Percentiles rank a stretch among this genome's conserved stretches.
phyloP scores from a whole-genome alignment of 345 rosid genomes.

The Psidium friedrichsthalianum region DNA sequence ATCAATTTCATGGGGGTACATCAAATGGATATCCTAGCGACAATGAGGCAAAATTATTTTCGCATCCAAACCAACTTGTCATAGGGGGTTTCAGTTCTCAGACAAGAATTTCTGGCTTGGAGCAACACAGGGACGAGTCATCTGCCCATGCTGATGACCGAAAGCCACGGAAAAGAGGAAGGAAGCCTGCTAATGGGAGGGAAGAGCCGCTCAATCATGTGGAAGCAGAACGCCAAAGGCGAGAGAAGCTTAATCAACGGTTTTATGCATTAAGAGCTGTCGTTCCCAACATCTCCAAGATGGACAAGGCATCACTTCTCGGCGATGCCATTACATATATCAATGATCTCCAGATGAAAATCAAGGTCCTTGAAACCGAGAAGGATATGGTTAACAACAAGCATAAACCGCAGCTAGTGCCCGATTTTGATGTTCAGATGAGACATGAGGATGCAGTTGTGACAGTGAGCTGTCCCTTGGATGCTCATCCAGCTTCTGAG shows the following conservation, averaged over 20 bases:
- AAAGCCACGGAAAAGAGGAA: constrained; percentile 88
- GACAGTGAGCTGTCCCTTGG: constrained; percentile 64
- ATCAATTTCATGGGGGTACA: constrained; percentile 47
- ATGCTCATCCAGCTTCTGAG: constrained; percentile 56
- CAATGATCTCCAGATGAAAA: constrained; percentile 72
- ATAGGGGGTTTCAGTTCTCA: constrained; percentile 29
- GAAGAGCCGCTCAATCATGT: constrained; percentile 95
- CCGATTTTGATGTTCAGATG: constrained; percentile 63
- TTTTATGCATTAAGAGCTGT: constrained; percentile 88
- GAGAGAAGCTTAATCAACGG: constrained; percentile 94
- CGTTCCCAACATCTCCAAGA: constrained; percentile 90
- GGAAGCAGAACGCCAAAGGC: constrained; percentile 93
- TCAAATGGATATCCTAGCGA: constrained; percentile 34
- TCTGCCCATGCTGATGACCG: constrained; percentile 50
- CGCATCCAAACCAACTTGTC: constrained; percentile 26
- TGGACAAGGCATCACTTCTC: constrained; percentile 92
- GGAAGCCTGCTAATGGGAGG: constrained; percentile 96
- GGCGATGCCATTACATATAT: constrained; percentile 85
- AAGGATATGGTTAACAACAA: constrained; percentile 35
- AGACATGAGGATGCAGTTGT: constrained; percentile 71
- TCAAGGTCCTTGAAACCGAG: constrained; percentile 69
- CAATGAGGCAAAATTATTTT: constrained; percentile 39
- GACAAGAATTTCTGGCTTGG: constrained; percentile 25
- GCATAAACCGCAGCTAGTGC: constrained; percentile 27
- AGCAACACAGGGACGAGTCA: constrained; percentile 55